Evolutionary conservation across 1,284 basidiomycete genomes (phyloP).

Genomic region (Schizophyllum commune): DNA sequence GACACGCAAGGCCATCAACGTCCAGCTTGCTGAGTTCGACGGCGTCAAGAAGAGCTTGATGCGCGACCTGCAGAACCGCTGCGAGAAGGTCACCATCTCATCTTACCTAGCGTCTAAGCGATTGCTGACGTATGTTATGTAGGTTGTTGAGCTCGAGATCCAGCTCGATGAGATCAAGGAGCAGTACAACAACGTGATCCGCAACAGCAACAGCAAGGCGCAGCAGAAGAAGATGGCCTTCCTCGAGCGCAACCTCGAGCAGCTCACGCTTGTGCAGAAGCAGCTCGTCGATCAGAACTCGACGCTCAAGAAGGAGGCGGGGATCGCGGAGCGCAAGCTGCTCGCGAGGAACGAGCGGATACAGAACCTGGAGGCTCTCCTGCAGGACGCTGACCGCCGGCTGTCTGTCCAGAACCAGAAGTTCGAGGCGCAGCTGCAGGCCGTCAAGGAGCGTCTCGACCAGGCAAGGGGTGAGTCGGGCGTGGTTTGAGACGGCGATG

Average conservation of each 20-base stretch:
- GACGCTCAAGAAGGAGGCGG: conserved; percentile 94
- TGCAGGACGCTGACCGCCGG: conserved; percentile 91
- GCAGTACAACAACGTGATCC: conserved; percentile 97
- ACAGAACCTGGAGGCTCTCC: conserved; percentile 85
- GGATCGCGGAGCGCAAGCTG: conserved; percentile 93
- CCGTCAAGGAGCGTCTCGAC: conserved; percentile 86
- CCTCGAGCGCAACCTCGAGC: conserved; percentile 95
- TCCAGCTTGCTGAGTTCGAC: conserved; percentile 97
- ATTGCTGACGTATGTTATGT: conserved; percentile 11
- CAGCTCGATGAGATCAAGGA: conserved; percentile 98
- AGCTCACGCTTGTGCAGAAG: conserved; percentile 94
- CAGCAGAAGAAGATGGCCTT: conserved; percentile 99
- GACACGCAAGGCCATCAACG: conserved; percentile 93
- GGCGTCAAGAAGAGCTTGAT: conserved; percentile 98
- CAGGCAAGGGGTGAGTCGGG: conserved; percentile 75
- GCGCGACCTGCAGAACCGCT: conserved; percentile 98
- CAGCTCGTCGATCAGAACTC: conserved; percentile 99
- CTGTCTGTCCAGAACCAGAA: conserved; percentile 90
- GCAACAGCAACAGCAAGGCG: conserved; percentile 95
- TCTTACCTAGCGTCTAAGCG: conserved; percentile 2
- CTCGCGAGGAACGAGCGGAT: conserved; percentile 96
- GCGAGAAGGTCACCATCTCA: conserved; percentile 77
- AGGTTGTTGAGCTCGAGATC: conserved; percentile 99
- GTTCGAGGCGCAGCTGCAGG: conserved; percentile 88
- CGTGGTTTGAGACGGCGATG: conserved; percentile 6